Percentiles rank a stretch among this genome's conserved stretches.
Conservation (phyloP, 23 red algal genomes). For the Gracilaria caudata region DNA sequence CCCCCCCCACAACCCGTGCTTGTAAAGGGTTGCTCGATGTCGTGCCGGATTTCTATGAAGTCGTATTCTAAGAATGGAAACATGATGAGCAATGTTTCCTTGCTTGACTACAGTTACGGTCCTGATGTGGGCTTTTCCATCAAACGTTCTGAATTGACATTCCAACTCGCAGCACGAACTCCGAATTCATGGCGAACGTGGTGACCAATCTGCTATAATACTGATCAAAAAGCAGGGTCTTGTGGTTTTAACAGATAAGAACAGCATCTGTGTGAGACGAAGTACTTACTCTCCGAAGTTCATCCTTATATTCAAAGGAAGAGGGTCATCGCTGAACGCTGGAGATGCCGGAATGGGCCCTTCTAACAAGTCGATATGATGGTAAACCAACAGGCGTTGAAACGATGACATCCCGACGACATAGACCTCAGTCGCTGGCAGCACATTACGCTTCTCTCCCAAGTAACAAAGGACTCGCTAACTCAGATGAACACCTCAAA, state of each 20-base stretch:
- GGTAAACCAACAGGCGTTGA: neutral
- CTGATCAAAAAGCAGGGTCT: neutral
- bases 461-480: slow-evolving; percentile 5
- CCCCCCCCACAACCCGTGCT: too few relatives aligned
- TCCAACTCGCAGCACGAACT: neutral
- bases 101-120: neutral
- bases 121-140: neutral
- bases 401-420: neutral
- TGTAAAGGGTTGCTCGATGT: neutral
- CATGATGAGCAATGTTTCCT: slow-evolving; percentile 17
- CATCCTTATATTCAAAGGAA: neutral
- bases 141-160: neutral
- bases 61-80: slow-evolving; percentile 3
- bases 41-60: neutral
- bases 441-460: slow-evolving; percentile 8
- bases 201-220: neutral
- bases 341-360: slow-evolving; percentile 29
- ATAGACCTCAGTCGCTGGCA: neutral
- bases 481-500: slow-evolving; percentile 30
- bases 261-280: neutral
- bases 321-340: neutral
- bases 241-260: neutral
- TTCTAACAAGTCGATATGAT: slow-evolving; percentile 19
- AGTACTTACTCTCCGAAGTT: neutral
- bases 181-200: neutral